Conservation (phyloP, 2,329 filamentous ascomycete genomes). For the Chrysoporthe deuterocubensis region DNA sequence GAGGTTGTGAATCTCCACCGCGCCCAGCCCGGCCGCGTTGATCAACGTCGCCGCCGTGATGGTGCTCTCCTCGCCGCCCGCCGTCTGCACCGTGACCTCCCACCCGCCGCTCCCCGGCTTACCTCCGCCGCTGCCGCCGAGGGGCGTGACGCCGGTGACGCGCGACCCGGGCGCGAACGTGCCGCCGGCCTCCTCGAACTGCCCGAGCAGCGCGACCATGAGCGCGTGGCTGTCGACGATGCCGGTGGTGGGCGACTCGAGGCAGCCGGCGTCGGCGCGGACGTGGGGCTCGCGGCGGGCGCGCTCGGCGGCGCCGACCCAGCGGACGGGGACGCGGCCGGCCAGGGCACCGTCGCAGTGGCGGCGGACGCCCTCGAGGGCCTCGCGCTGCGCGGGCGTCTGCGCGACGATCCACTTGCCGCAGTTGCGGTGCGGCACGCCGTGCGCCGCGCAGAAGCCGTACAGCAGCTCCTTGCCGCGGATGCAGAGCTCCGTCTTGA, state of each 20-base stretch:
- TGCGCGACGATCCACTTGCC: conserved; percentile 98
- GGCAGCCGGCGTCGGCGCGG: conserved; percentile 68
- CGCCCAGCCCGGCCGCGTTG: conserved; percentile 84
- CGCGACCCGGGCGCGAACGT: conserved; percentile 70
- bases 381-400: conserved; percentile 69
- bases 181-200: conserved; percentile 78
- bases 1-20: conserved; percentile 80
- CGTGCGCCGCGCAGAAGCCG: conserved; percentile 68
- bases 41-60: conserved; percentile 79
- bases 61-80: conserved; percentile 50
- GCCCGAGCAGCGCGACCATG: conserved; percentile 79
- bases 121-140: conserved; percentile 37
- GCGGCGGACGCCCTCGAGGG: conserved; percentile 56
- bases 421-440: conserved; percentile 72
- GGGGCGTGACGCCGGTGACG: conserved; percentile 64
- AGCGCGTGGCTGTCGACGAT: conserved; percentile 87
- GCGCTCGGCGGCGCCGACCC: conserved; percentile 68
- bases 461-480: conserved; percentile 79
- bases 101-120: conserved; percentile 64
- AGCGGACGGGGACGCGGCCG: conserved; percentile 69
- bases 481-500: conserved; percentile 86
- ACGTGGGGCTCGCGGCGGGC: conserved; percentile 73
- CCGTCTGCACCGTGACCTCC: conserved; percentile 62
- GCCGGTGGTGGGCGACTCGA: conserved; percentile 86
- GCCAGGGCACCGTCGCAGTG: conserved; percentile 44